phyloP scores from a whole-genome alignment of 2,329 filamentous ascomycete genomes.

The Periconia digitata region DNA sequence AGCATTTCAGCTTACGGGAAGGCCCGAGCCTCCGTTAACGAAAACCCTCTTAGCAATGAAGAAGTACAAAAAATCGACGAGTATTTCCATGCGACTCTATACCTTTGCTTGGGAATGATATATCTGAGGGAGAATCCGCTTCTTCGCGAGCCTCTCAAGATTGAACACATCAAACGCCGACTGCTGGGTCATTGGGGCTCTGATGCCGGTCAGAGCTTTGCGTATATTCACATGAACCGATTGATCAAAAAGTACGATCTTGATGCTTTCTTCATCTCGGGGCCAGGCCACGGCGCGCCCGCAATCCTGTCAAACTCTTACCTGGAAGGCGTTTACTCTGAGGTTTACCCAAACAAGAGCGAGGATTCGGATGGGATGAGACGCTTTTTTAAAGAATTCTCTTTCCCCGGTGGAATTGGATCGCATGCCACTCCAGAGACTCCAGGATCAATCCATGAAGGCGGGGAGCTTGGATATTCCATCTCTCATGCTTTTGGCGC shows the following conservation, averaged over 20 bases:
- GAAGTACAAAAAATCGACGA: slow-evolving; percentile 70
- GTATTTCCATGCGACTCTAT: slow-evolving; percentile 74
- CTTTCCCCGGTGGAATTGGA: slow-evolving; percentile 77
- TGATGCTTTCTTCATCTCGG: slow-evolving; percentile 72
- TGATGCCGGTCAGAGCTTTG: slow-evolving; percentile 78
- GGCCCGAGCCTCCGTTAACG: slow-evolving; percentile 65
- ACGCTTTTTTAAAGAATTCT: slow-evolving; percentile 81
- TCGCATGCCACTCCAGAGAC: slow-evolving; percentile 79
- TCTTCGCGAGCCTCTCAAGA: slow-evolving; percentile 67
- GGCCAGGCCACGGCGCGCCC: slow-evolving; percentile 76
- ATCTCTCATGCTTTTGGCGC: slow-evolving; percentile 77
- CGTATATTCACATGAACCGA: slow-evolving; percentile 80
- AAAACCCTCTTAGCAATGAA: slow-evolving; percentile 63
- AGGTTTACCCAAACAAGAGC: slow-evolving; percentile 74
- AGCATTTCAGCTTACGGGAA: slow-evolving; percentile 63
- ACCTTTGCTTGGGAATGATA: slow-evolving; percentile 78
- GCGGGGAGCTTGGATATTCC: slow-evolving; percentile 80
- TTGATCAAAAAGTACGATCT: slow-evolving; percentile 79
- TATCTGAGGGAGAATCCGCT: slow-evolving; percentile 75
- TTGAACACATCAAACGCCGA: slow-evolving; percentile 72
- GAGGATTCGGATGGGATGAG: slow-evolving; percentile 69
- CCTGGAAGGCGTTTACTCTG: slow-evolving; percentile 75
- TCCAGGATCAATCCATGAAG: slow-evolving; percentile 75
- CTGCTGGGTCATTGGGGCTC: slow-evolving; percentile 79
- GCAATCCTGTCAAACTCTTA: slow-evolving; percentile 76